These are phyloP conservation scores for Zarea fungicola DNA, from an alignment of 2,329 filamentous ascomycete species.

Conservation along the genomic window DNA sequence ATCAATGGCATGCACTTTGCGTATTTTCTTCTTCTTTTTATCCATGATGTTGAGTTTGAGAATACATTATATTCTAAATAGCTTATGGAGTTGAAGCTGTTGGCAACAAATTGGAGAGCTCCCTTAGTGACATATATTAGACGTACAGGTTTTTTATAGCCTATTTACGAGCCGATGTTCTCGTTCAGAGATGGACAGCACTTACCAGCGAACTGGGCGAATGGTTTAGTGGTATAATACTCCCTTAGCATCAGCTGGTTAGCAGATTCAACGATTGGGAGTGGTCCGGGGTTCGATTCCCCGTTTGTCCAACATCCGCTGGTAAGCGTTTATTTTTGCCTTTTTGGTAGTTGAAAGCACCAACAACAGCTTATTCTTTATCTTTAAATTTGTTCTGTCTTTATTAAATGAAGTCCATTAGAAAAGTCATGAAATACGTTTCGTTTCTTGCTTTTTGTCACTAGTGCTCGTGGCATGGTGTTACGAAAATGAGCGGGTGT, in stretches of 20 bases:
- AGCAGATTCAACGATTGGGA: conserved; percentile 12
- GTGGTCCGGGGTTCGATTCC: conserved; percentile 17
- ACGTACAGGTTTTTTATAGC: background rate
- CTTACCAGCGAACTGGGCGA: conserved; percentile 3
- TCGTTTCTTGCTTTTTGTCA: background rate
- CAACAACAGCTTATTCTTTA: too few species aligned
- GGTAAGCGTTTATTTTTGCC: background rate
- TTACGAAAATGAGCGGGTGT: conserved; percentile 10
- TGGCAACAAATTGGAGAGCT: too few species aligned
- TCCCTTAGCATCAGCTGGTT: conserved; percentile 9
- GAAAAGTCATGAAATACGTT: too few species aligned
- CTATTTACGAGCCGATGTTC: background rate
- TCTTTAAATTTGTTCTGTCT: background rate
- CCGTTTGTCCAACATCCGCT: conserved; percentile 14
- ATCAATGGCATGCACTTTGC: background rate
- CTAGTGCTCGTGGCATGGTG: background rate
- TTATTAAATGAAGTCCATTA: background rate
- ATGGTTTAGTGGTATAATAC: conserved; percentile 15
- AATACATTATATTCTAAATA: background rate
- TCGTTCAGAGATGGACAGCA: conserved; percentile 24
- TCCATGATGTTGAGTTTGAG: background rate
- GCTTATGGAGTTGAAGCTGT: background rate
- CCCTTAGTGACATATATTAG: too few species aligned
- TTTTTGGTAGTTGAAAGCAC: too few species aligned
- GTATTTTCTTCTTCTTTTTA: background rate